Evolutionary conservation across 768 basidiomycete species (phyloP).

Genomic region (Podaxis carcinomalis): DNA sequence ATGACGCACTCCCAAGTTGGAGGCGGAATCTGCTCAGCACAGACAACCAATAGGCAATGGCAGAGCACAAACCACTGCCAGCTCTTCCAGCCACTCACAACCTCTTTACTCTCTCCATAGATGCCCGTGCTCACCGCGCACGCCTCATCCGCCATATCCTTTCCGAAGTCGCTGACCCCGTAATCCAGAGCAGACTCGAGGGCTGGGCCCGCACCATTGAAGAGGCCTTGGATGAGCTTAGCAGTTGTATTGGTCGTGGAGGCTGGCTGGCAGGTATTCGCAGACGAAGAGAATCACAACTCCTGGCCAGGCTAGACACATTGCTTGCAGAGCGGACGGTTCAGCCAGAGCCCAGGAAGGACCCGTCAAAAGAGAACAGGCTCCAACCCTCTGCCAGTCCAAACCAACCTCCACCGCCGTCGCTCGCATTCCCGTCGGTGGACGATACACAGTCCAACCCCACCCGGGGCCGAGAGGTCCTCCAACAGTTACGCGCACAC

Average conservation of each 20-base stretch:
- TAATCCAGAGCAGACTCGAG: conserved; percentile 28
- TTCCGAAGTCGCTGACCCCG: conserved; percentile 28
- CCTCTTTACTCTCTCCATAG: conserved; percentile 30
- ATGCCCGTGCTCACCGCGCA: conserved; percentile 36
- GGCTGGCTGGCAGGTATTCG: conserved; percentile 46
- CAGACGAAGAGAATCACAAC: conserved; percentile 25
- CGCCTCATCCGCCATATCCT: conserved; percentile 38
- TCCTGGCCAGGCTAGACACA: conserved; percentile 8
- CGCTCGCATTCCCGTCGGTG: neutral
- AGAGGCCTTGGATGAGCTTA: conserved; percentile 43
- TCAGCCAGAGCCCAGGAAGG: neutral
- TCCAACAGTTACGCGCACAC: conserved; percentile 18
- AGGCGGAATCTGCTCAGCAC: neutral
- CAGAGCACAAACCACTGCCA: conserved; percentile 33
- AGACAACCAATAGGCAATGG: conserved; percentile 17
- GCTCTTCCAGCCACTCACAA: conserved; percentile 21
- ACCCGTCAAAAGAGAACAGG: neutral
- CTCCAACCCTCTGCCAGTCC: conserved; percentile 11
- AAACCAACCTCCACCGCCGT: neutral
- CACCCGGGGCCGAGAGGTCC: neutral
- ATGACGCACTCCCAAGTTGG: neutral
- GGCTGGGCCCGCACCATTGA: conserved; percentile 44
- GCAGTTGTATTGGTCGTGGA: conserved; percentile 31
- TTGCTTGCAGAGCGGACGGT: neutral
- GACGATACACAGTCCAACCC: neutral